Conservation (phyloP, 768 basidiomycete species). For the Pleurotus citrinopileatus region DNA sequence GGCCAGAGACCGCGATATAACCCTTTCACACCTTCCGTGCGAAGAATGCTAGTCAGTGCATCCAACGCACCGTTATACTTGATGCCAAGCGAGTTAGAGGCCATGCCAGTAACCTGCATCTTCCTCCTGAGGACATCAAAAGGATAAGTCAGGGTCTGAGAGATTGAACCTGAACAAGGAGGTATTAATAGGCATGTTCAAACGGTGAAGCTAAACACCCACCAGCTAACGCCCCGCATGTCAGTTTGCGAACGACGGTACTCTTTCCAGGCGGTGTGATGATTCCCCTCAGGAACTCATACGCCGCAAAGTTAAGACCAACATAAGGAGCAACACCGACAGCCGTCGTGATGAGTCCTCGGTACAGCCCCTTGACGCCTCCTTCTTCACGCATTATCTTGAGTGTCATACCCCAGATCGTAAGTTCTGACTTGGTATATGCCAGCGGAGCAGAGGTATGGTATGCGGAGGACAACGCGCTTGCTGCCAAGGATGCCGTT, state of each 20-base stretch:
- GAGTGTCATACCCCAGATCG: slow-evolving; percentile 85
- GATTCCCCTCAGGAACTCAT: slow-evolving; percentile 75
- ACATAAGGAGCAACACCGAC: slow-evolving; percentile 90
- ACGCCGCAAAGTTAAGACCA: slow-evolving; percentile 92
- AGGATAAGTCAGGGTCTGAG: slow-evolving; percentile 93
- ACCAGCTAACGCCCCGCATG: slow-evolving; percentile 88
- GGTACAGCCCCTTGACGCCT: slow-evolving; percentile 81
- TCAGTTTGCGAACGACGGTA: slow-evolving; percentile 64
- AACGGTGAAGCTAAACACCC: slow-evolving; percentile 18
- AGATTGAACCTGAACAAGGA: slow-evolving; percentile 66
- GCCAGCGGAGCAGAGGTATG: slow-evolving; percentile 47
- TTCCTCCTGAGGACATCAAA: slow-evolving; percentile 93
- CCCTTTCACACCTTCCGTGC: slow-evolving; percentile 71
- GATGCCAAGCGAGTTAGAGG: slow-evolving; percentile 49
- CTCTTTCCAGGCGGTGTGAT: slow-evolving; percentile 83
- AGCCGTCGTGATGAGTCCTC: slow-evolving; percentile 81
- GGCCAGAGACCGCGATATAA: slow-evolving; percentile 89
- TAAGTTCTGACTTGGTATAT: slow-evolving; percentile 53
- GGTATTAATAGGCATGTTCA: neutral
- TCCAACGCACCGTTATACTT: slow-evolving; percentile 82
- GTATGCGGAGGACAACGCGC: slow-evolving; percentile 45
- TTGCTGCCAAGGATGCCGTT: slow-evolving; percentile 10
- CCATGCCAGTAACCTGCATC: slow-evolving; percentile 92
- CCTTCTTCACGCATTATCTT: slow-evolving; percentile 93
- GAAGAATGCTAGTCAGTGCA: slow-evolving; percentile 66